Evolutionary conservation across 306 rosid species (phyloP), one percentile per base, ranked within the genome.

Genomic region (Glycine tomentella): DNA sequence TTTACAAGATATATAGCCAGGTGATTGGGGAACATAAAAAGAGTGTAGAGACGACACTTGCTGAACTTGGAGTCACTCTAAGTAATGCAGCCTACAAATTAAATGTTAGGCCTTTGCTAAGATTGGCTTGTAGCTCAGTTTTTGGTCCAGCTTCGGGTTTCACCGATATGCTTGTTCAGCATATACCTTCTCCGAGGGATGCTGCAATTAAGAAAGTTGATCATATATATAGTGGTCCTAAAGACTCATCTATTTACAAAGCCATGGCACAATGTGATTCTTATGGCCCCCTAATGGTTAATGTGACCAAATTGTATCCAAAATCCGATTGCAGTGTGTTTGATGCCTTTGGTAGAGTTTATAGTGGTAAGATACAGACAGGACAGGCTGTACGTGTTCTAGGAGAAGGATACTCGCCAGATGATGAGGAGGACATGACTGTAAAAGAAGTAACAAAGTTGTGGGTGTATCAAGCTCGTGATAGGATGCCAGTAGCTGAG

Each of bases 321-420:
- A 95, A 95, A 84, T 90, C 99, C 36, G 99, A 93, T 79, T 95
- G 99, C 80, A 95, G 98, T 69, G 98, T 95, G 82, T 95, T 95
- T 86, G 99, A 95, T 90, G 99, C 91, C 51, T 95, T 95, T 84
- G 98, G 98, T 86, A 90, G 99, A 87, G 98, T 95, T 70, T 93
- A 90, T 74, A 91, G 97, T 82, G 99, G 99, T 80, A 93, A 75
- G 88, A 89, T 95, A 80, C 97, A 86, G 87, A 95, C 99, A 31
- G 99, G 99, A 16, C 99, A 93, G 90, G 77, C 94, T 6, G 96
- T 93, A 5, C 96, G 97, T 12, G 99, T 95, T 51, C 73, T 95
- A 40, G 99, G 99, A 87, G 99, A 95, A 86, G 99, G 99, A 44
- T 95, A 95, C 90, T 93, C 98, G 5, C 99, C 99, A 0, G 99